Conservation (phyloP, 805 yeast genomes). For the Metschnikowia colocasiae region DNA sequence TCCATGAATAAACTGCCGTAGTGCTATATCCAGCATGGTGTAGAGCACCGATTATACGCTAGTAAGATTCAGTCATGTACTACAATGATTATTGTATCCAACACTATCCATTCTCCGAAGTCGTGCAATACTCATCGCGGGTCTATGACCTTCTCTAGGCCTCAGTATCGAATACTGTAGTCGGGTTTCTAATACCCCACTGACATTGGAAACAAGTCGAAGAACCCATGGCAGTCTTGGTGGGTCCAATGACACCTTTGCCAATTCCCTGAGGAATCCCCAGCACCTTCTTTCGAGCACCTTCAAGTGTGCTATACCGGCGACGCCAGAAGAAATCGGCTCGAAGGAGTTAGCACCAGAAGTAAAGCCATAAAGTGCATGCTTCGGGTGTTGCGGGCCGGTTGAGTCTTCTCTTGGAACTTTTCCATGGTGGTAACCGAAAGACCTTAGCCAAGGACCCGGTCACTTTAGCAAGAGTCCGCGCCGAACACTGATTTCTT, state of each 20-base stretch:
- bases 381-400: slow-evolving; percentile 75
- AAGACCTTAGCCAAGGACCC: slow-evolving; percentile 91
- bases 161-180: slow-evolving; percentile 84
- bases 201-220: slow-evolving; percentile 89
- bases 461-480: slow-evolving; percentile 90
- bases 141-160: slow-evolving; percentile 70
- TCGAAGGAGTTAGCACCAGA: slow-evolving; percentile 87
- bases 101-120: too few relatives aligned
- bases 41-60: too few relatives aligned
- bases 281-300: slow-evolving; percentile 87
- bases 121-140: too few relatives aligned
- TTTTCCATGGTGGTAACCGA: slow-evolving; percentile 87
- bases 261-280: slow-evolving; percentile 94
- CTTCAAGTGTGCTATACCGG: slow-evolving; percentile 87
- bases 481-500: slow-evolving; percentile 95
- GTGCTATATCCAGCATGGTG: too few relatives aligned
- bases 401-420: slow-evolving; percentile 73
- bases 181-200: slow-evolving; percentile 91
- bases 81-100: too few relatives aligned
- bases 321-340: slow-evolving; percentile 79
- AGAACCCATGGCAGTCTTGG: slow-evolving; percentile 95
- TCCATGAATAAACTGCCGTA: too few relatives aligned
- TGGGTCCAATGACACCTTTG: slow-evolving; percentile 89
- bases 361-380: slow-evolving; percentile 79
- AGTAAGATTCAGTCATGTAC: too few relatives aligned